Evolutionary conservation across 1,139 yeast species (phyloP).

Genomic region (Geotrichum australiense): DNA sequence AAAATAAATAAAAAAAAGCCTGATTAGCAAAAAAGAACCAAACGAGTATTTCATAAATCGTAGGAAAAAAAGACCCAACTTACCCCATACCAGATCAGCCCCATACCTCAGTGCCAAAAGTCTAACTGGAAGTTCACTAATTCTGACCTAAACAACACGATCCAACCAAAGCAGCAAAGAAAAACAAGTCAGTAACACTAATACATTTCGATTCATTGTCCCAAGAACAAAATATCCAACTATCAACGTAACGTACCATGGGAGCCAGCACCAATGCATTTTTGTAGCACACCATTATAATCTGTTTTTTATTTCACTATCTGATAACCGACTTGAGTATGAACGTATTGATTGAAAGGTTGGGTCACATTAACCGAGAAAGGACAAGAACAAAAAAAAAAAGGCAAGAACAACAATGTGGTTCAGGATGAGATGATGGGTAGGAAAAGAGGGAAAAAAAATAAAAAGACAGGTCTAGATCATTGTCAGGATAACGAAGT

Average conservation of each 20-base stretch:
- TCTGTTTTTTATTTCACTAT: too few relatives aligned
- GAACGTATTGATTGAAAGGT: too few relatives aligned
- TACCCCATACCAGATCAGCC: conserved; percentile 88
- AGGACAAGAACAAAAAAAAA: conserved; percentile 1
- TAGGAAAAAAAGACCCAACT: conserved; percentile 7
- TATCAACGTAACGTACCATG: conserved; percentile 42
- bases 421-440: too few relatives aligned
- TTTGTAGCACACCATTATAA: conserved; percentile 38
- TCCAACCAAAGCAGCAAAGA: too few relatives aligned
- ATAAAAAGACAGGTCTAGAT: too few relatives aligned
- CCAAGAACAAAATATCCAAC: not conserved
- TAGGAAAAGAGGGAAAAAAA: too few relatives aligned
- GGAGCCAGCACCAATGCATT: conserved; percentile 88
- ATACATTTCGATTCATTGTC: too few relatives aligned
- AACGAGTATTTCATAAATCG: not conserved
- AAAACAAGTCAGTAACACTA: conserved; percentile 3
- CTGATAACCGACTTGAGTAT: too few relatives aligned
- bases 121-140: conserved; percentile 89
- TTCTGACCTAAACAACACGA: conserved; percentile 52
- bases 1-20: not conserved
- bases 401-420: too few relatives aligned
- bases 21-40: not conserved
- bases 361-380: too few relatives aligned
- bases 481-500: too few relatives aligned
- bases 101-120: conserved; percentile 72